These are phyloP conservation scores for Venturia asperata DNA, from an alignment of 2,329 filamentous ascomycete species.

Conservation along the genomic window DNA sequence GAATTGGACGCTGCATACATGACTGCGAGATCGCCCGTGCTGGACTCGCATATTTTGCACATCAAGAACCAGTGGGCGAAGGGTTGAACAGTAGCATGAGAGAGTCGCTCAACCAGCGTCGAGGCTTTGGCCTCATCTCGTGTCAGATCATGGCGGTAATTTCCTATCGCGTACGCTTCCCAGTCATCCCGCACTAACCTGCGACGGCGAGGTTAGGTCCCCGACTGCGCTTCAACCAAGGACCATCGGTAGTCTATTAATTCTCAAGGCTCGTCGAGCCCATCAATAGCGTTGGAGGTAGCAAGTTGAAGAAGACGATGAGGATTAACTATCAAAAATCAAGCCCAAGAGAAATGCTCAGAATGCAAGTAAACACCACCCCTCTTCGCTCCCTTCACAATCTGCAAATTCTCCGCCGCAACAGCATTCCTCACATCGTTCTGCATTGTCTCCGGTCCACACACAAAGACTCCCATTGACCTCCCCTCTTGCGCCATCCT, in stretches of 20 bases:
- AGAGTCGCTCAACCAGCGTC: too few species aligned
- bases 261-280: not conserved
- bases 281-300: not conserved
- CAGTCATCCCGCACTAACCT: too few species aligned
- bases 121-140: too few species aligned
- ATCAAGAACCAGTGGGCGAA: not conserved
- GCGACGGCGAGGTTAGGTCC: too few species aligned
- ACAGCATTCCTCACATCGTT: conserved; percentile 44
- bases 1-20: not conserved
- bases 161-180: too few species aligned
- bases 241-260: too few species aligned
- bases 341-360: conserved; percentile 43
- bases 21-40: not conserved
- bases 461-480: conserved; percentile 35
- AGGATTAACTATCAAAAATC: not conserved
- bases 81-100: not conserved
- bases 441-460: conserved; percentile 42
- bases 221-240: too few species aligned
- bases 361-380: conserved; percentile 41
- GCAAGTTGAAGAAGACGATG: not conserved
- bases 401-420: conserved; percentile 36
- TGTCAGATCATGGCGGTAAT: too few species aligned
- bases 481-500: conserved; percentile 22
- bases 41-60: not conserved
- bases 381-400: conserved; percentile 28